Evolutionary conservation across 352 stramenopile species (phyloP).

Genomic region (Phytophthora tentaculata): DNA sequence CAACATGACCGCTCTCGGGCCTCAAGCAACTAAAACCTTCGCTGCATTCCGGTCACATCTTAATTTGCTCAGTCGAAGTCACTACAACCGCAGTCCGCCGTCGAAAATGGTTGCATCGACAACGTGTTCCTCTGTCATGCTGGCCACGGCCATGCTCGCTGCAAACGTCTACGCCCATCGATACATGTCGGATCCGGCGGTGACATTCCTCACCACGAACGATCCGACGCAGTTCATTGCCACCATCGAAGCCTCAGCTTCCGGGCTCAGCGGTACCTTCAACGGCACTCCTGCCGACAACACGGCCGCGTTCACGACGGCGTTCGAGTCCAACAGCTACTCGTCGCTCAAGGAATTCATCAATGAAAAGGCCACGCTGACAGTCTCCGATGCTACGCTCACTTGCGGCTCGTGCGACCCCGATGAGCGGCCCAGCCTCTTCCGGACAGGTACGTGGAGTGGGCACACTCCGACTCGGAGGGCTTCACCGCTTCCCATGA

Average conservation of each 20-base stretch:
- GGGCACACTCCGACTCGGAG: slow-evolving; percentile 27
- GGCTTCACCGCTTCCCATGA: slow-evolving; percentile 46
- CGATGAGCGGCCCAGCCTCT: slow-evolving; percentile 30
- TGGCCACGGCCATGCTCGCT: slow-evolving; percentile 25
- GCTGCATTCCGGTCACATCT: slow-evolving; percentile 29
- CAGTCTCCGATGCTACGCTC: slow-evolving; percentile 2
- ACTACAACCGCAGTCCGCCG: background rate
- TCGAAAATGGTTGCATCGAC: slow-evolving; percentile 30
- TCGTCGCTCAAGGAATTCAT: slow-evolving; percentile 33
- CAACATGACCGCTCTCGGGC: background rate
- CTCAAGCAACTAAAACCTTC: slow-evolving; percentile 6
- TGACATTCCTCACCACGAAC: slow-evolving; percentile 25
- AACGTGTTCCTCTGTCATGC: slow-evolving; percentile 19
- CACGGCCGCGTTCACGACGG: slow-evolving; percentile 33
- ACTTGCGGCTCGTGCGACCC: background rate
- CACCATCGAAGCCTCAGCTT: slow-evolving; percentile 24
- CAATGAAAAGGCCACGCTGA: slow-evolving; percentile 1
- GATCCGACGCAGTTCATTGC: slow-evolving; percentile 35
- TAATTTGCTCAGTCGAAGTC: slow-evolving; percentile 23
- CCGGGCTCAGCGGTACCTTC: slow-evolving; percentile 34
- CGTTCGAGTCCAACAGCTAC: slow-evolving; percentile 26
- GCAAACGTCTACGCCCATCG: slow-evolving; percentile 32
- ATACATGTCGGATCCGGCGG: slow-evolving; percentile 30
- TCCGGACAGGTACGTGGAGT: slow-evolving; percentile 32
- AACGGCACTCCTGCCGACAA: slow-evolving; percentile 19